These are phyloP conservation scores for Westerdykella sp. DNA, from an alignment of 2,329 filamentous ascomycete genomes.

Conservation along the genomic window DNA sequence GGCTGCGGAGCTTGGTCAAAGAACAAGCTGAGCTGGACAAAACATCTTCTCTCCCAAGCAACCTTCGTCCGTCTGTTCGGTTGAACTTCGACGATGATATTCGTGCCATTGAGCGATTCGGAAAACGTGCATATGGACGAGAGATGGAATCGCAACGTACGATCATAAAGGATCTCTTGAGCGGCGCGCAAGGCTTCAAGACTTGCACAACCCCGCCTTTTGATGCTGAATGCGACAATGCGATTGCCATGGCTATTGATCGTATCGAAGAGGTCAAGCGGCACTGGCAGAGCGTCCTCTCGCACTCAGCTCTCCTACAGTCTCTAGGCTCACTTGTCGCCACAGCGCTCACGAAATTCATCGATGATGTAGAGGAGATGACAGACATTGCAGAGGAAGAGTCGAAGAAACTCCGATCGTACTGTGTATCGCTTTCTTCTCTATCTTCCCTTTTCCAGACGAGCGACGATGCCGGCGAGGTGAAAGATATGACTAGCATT, in stretches of 20 bases:
- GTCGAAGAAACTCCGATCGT: conserved; percentile 52
- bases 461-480: conserved; percentile 33
- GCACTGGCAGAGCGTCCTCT: conserved; percentile 54
- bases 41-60: conserved; percentile 23
- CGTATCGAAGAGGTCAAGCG: conserved; percentile 51
- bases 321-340: conserved; percentile 54
- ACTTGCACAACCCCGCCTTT: conserved; percentile 55
- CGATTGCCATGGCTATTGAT: conserved; percentile 53
- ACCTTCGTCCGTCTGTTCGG: conserved; percentile 31
- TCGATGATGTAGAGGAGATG: conserved; percentile 57
- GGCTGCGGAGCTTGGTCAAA: conserved; percentile 45
- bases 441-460: conserved; percentile 53
- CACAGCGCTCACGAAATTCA: conserved; percentile 53
- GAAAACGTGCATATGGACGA: conserved; percentile 54
- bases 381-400: conserved; percentile 59
- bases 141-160: conserved; percentile 62
- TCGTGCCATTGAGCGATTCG: conserved; percentile 52
- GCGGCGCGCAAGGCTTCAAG: conserved; percentile 57
- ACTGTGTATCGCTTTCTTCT: conserved; percentile 51
- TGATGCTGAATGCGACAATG: conserved; percentile 54
- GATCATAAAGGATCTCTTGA: conserved; percentile 56
- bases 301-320: conserved; percentile 55
- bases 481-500: conserved; percentile 52
- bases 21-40: conserved; percentile 36
- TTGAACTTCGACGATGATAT: conserved; percentile 50